phyloP scores from a whole-genome alignment of 2,329 filamentous ascomycete species.

The Paracoccidioides brasiliensis region DNA sequence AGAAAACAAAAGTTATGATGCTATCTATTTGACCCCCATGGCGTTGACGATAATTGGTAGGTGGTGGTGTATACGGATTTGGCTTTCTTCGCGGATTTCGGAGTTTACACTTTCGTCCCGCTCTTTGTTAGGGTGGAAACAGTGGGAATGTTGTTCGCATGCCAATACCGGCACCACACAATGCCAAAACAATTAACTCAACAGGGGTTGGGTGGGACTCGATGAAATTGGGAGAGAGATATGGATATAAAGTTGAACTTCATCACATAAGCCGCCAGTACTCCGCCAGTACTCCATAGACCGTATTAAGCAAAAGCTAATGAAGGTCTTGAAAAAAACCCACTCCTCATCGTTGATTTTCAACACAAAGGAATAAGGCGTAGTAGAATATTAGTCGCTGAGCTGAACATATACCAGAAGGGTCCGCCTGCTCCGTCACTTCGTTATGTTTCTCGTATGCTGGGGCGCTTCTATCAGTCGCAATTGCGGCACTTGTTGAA shows the following conservation, averaged over 20 bases:
- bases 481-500: background rate
- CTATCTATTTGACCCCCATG: background rate
- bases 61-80: background rate
- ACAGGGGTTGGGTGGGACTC: background rate
- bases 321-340: background rate
- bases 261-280: background rate
- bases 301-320: background rate
- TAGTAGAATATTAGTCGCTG: background rate
- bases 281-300: background rate
- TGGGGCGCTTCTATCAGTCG: background rate
- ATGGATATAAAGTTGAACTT: background rate
- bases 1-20: background rate
- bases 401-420: background rate
- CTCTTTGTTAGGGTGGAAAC: background rate
- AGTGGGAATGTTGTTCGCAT: background rate
- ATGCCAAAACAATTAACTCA: background rate
- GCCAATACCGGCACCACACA: background rate
- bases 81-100: background rate
- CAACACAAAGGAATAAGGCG: background rate
- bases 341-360: background rate
- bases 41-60: background rate
- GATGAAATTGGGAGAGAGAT: background rate
- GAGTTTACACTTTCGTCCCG: too few relatives aligned
- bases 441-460: slow-evolving; percentile 1
- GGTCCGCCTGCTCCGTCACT: background rate